These are phyloP conservation scores for Solanum peruvianum DNA, from an alignment of 257 asterid species.

Conservation along the genomic window DNA sequence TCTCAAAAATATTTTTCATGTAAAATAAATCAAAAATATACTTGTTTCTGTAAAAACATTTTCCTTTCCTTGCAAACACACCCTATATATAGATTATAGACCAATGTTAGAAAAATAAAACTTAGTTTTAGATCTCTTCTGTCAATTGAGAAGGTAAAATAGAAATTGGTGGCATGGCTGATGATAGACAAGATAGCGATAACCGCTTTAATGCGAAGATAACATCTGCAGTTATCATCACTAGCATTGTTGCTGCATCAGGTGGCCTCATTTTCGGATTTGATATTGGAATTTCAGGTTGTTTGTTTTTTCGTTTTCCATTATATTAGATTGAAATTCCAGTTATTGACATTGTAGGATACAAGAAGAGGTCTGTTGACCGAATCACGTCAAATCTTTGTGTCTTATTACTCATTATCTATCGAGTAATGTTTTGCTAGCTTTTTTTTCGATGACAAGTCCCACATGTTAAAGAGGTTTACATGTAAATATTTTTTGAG, in stretches of 20 bases:
- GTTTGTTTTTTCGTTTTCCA: not conserved
- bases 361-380: not conserved
- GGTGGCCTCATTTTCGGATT: not conserved
- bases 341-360: not conserved
- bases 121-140: not conserved
- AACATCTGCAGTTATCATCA: not conserved
- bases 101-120: not conserved
- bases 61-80: no score
- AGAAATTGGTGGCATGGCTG: not conserved
- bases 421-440: no score
- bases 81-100: not conserved
- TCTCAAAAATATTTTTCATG: no score
- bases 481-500: not conserved
- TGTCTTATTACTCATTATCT: no score
- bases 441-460: not conserved
- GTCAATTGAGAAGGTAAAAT: not conserved
- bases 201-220: not conserved
- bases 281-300: not conserved
- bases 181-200: not conserved
- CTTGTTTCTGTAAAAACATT: no score
- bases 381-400: no score
- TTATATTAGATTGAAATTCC: not conserved
- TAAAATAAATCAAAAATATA: no score
- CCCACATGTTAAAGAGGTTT: not conserved
- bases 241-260: conserved; percentile 1